Conservation (phyloP, 2,329 filamentous ascomycete genomes). For the Aspergillus luchuensis region DNA sequence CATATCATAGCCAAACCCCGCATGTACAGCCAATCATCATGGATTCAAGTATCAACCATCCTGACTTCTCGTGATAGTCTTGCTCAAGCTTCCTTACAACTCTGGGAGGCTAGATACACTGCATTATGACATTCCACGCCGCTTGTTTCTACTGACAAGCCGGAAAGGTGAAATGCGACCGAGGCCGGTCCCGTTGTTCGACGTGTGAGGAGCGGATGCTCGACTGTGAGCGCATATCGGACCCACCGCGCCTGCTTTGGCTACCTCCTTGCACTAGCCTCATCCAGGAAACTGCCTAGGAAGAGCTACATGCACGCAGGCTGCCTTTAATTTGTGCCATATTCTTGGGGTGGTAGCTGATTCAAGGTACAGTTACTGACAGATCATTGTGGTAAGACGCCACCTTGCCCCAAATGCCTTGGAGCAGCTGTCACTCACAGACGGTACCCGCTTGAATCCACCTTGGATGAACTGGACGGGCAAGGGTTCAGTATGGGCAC, state of each 20-base stretch:
- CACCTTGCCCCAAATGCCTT: constrained; percentile 3
- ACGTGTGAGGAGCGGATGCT: constrained; percentile 2
- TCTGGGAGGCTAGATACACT: neutral
- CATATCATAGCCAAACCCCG: neutral
- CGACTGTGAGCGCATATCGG: neutral
- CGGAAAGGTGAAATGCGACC: constrained; percentile 15
- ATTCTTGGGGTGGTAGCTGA: neutral
- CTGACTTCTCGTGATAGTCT: neutral
- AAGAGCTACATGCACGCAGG: constrained; percentile 9
- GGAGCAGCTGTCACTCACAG: neutral
- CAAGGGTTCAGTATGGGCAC: neutral
- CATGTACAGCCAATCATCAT: neutral
- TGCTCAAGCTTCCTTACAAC: too few relatives aligned
- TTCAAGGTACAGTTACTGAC: neutral
- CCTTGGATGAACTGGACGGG: constrained; percentile 1
- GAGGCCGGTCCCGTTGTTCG: constrained; percentile 3
- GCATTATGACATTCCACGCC: neutral
- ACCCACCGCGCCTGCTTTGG: constrained; percentile 11
- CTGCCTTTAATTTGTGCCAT: neutral
- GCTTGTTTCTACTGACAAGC: constrained; percentile 12
- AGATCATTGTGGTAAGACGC: neutral
- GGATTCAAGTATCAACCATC: neutral
- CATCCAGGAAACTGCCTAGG: neutral
- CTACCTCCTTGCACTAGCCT: neutral
- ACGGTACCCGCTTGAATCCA: neutral